phyloP scores from a whole-genome alignment of 2,329 filamentous ascomycete genomes.

The Clarireedia sp. region DNA sequence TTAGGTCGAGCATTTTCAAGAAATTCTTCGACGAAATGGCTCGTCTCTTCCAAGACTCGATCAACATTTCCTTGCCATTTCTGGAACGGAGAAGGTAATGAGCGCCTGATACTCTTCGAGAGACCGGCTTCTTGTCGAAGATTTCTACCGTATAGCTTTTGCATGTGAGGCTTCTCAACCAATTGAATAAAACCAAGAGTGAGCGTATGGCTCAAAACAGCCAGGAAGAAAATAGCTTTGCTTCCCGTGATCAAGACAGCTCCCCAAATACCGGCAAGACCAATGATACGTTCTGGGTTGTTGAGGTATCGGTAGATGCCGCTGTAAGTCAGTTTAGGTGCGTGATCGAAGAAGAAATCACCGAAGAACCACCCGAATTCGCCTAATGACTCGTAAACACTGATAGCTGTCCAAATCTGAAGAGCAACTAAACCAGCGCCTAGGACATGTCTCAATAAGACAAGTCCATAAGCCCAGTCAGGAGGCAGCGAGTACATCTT shows the following conservation, averaged over 20 bases:
- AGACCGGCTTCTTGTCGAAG: slow-evolving; percentile 82
- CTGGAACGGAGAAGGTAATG: slow-evolving; percentile 74
- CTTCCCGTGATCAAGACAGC: slow-evolving; percentile 90
- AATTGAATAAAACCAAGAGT: slow-evolving; percentile 84
- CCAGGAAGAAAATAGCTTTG: slow-evolving; percentile 75
- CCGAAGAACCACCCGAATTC: slow-evolving; percentile 99
- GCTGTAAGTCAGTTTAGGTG: slow-evolving; percentile 83
- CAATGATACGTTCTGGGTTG: slow-evolving; percentile 91
- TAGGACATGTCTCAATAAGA: slow-evolving; percentile 77
- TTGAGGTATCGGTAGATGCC: slow-evolving; percentile 98
- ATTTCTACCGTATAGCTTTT: slow-evolving; percentile 85
- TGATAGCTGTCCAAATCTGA: slow-evolving; percentile 86
- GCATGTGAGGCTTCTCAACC: slow-evolving; percentile 95
- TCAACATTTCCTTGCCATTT: slow-evolving; percentile 83
- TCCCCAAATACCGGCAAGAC: slow-evolving; percentile 92
- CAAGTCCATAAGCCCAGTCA: slow-evolving; percentile 82
- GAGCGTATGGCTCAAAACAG: slow-evolving; percentile 75
- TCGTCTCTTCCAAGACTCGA: slow-evolving; percentile 75
- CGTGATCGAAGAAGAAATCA: slow-evolving; percentile 93
- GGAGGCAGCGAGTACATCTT: slow-evolving; percentile 88
- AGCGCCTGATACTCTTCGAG: slow-evolving; percentile 82
- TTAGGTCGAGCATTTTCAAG: slow-evolving; percentile 79
- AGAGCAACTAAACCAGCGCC: slow-evolving; percentile 73
- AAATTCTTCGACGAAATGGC: slow-evolving; percentile 85
- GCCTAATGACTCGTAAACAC: slow-evolving; percentile 89